A percentile compares a stretch with the other conserved stretches of the same genome.
Conservation (phyloP, 1,139 yeast species). For the Debaryomycetaceae sp. region DNA sequence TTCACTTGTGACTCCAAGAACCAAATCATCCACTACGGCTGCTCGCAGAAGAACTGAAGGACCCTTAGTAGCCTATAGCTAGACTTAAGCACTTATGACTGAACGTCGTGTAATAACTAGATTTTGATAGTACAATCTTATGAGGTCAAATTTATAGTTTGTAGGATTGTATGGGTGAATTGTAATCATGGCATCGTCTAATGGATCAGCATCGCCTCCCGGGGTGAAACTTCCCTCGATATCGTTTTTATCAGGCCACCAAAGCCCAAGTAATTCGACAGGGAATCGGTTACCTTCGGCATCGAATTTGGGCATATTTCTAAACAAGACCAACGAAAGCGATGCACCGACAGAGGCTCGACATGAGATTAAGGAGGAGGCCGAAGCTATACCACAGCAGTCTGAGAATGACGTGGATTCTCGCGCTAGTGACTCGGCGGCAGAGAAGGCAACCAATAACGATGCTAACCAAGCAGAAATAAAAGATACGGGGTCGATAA, state of each 20-base stretch:
- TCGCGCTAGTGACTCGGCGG: background rate
- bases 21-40: slow-evolving; percentile 70
- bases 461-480: background rate
- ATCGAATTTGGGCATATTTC: slow-evolving; percentile 18
- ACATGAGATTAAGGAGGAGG: background rate
- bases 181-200: slow-evolving; percentile 4
- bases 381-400: background rate
- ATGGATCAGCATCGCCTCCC: slow-evolving; percentile 1
- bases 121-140: background rate
- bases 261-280: slow-evolving; percentile 7
- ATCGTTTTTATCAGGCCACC: slow-evolving; percentile 21
- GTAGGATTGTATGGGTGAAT: background rate
- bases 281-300: slow-evolving; percentile 15
- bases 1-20: slow-evolving; percentile 50
- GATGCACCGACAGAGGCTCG: background rate
- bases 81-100: background rate
- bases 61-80: background rate
- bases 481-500: background rate
- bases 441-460: background rate
- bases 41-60: slow-evolving; percentile 20
- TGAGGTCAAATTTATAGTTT: background rate
- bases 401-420: background rate
- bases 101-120: slow-evolving; percentile 1
- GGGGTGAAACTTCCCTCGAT: slow-evolving; percentile 26
- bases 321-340: background rate